Evolutionary conservation across 169 alveolate genomes (phyloP), one percentile per base, ranked within the genome.

Genomic region (Babesia sp.): DNA sequence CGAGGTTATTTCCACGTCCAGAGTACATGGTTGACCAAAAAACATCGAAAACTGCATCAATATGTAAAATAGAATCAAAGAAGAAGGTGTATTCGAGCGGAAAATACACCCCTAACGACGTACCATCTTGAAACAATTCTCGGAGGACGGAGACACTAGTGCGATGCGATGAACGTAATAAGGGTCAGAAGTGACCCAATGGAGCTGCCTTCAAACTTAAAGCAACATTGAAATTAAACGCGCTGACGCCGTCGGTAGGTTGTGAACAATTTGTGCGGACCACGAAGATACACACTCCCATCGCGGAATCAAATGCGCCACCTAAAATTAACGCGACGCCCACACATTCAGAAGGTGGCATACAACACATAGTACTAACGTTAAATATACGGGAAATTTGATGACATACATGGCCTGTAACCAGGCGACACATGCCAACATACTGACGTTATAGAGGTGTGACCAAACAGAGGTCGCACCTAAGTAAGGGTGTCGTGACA

Each of bases 21-120:
- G 57, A 28, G 92, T 66, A 56, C 91, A 85, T 44, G 90, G 87
- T 57, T 83, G 84, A 46, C 93, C 93, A 58, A 90, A 89, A 22
- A 90, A 77, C 77, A 78, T 85, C 37, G 93, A 81, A 80, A 90
- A 78, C 93, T 90, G 74, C 56, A 51, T 0, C 31, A 9, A 41
- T n/a, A 34, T 63, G 24, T 34, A 16, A 57, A n/a, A 5, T 12
- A n/a, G 12, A 57, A n/a, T 20, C 33, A 14, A 57, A 14, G 20
- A 24, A 24, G 56, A 29, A 57, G n/a, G 68, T 14, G 68, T 11
- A 56, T 11, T 11, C 24, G 20, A 20, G 44, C 12, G 55, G 20
- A n/a, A 22, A 14, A 9, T n/a, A 42, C 20, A 18, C 26, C 11
- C n/a, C 16, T 41, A 20, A 8, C 11, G 4, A 54, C 68, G 4